These are phyloP conservation scores for Gaeumannomyces sp. DNA, from an alignment of 2,329 filamentous ascomycete species.

Conservation along the genomic window DNA sequence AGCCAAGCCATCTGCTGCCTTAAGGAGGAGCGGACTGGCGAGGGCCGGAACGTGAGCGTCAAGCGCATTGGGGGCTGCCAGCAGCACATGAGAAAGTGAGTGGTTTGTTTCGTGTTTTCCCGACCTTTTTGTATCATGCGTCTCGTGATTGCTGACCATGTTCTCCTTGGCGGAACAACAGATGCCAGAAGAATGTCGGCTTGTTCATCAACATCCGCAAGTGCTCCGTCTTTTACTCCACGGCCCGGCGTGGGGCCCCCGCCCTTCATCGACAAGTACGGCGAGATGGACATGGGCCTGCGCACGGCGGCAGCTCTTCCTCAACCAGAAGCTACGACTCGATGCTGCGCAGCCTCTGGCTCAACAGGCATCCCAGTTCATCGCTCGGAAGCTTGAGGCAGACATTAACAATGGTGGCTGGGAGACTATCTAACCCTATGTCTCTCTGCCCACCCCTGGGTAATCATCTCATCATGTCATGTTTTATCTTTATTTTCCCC, in stretches of 20 bases:
- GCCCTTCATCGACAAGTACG: conserved; percentile 92
- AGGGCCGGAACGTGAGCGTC: conserved; percentile 27
- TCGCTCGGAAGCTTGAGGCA: conserved; percentile 83
- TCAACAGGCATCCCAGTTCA: conserved; percentile 78
- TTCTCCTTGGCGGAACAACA: conserved; percentile 27
- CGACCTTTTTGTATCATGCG: neutral
- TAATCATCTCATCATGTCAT: neutral
- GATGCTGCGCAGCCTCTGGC: conserved; percentile 77
- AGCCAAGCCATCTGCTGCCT: conserved; percentile 90
- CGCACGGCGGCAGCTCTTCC: conserved; percentile 85
- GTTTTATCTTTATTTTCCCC: neutral
- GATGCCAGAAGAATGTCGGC: conserved; percentile 85
- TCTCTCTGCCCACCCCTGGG: neutral
- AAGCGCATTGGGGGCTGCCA: conserved; percentile 71
- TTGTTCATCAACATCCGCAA: conserved; percentile 96
- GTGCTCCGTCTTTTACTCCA: conserved; percentile 88
- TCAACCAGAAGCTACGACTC: conserved; percentile 93
- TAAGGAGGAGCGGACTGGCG: conserved; percentile 46
- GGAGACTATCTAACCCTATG: conserved; percentile 62
- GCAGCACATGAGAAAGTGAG: conserved; percentile 81
- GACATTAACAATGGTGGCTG: conserved; percentile 97
- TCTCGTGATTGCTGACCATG: neutral
- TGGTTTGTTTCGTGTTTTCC: conserved; percentile 18
- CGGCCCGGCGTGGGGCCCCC: conserved; percentile 76
- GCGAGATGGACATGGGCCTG: conserved; percentile 89